phyloP scores from a whole-genome alignment of 164 flowering plant genomes.

The Platanus orientalis region DNA sequence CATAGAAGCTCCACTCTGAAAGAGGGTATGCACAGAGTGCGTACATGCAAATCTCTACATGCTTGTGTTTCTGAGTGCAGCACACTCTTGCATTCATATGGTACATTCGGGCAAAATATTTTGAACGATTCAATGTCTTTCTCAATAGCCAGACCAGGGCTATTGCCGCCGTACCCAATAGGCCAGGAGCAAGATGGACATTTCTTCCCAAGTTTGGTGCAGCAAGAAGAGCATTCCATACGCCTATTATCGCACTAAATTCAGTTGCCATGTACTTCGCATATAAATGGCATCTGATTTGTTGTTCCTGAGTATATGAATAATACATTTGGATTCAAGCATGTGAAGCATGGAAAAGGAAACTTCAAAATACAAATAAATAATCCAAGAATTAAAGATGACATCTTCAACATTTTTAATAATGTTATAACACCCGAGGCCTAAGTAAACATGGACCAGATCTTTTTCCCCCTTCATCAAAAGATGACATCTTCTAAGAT shows the following conservation, averaged over 20 bases:
- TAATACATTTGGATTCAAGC: no score
- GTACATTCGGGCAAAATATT: conserved; percentile 32
- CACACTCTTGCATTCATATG: conserved; percentile 42
- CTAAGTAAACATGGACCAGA: no score
- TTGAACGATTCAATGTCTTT: conserved; percentile 64
- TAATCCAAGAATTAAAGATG: no score
- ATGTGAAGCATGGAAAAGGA: no score
- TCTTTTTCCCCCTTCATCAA: no score
- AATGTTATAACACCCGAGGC: no score
- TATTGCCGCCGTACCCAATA: conserved; percentile 59
- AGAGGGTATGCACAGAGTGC: conserved; percentile 56
- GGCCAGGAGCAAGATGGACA: conserved; percentile 61
- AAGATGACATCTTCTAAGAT: no score
- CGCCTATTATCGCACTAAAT: conserved; percentile 83
- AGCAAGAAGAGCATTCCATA: conserved; percentile 68
- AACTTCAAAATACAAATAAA: no score
- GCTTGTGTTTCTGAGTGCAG: conserved; percentile 28
- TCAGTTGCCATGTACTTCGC: conserved; percentile 7
- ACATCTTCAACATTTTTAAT: no score
- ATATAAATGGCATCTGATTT: conserved; percentile 3
- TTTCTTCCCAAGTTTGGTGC: conserved; percentile 42
- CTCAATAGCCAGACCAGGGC: conserved; percentile 72
- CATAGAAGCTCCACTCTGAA: conserved; percentile 39
- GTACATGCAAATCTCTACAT: conserved; percentile 42
- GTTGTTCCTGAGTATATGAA: background rate